Conservation (phyloP, 192 early-diverging fungal genomes). For the Podochytrium sp. region DNA sequence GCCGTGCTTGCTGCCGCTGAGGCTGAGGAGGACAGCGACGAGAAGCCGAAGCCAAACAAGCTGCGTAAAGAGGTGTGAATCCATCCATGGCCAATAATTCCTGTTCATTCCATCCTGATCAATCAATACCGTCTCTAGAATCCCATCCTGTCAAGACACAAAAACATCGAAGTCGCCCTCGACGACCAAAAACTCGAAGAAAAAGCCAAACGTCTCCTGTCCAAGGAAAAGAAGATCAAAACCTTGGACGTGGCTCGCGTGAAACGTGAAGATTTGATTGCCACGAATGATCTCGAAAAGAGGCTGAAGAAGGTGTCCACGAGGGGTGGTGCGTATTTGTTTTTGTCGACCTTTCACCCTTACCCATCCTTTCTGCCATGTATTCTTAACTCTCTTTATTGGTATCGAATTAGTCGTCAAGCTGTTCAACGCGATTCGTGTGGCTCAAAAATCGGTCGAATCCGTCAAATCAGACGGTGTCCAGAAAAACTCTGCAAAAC, state of each 20-base stretch:
- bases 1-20: conserved; percentile 50
- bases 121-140: conserved; percentile 29
- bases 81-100: neutral
- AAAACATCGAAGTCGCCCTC: conserved; percentile 77
- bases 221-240: conserved; percentile 72
- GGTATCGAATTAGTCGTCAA: conserved; percentile 71
- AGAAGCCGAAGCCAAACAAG: neutral
- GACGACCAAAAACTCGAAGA: conserved; percentile 85
- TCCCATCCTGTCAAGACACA: conserved; percentile 86
- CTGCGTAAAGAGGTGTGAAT: neutral
- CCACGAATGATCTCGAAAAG: conserved; percentile 86
- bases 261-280: conserved; percentile 64
- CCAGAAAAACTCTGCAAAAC: conserved; percentile 37
- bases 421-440: conserved; percentile 92
- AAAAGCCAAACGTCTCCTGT: conserved; percentile 76
- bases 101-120: neutral
- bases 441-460: conserved; percentile 81
- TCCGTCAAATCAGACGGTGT: conserved; percentile 60
- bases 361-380: neutral
- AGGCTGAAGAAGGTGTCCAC: conserved; percentile 89
- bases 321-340: conserved; percentile 69
- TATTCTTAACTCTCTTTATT: neutral
- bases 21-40: conserved; percentile 7
- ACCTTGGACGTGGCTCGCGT: conserved; percentile 68
- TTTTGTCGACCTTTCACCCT: conserved; percentile 9